A percentile compares a stretch with the other conserved stretches of the same genome.
These are phyloP conservation scores for Hymenoscyphus fraxineus DNA, from an alignment of 2,329 filamentous ascomycete species.

Conservation along the genomic window DNA sequence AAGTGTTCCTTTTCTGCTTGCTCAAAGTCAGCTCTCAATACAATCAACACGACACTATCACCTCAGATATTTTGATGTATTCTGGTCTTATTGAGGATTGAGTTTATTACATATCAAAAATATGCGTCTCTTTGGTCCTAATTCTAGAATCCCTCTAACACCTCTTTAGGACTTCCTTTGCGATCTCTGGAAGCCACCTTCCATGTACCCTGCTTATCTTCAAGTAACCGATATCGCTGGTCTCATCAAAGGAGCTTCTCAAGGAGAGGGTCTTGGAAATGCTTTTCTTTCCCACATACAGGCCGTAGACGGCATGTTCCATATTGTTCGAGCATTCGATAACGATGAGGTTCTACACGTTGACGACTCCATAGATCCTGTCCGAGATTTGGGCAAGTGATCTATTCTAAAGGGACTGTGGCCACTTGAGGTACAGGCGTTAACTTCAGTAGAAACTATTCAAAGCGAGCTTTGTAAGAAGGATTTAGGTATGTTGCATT, in stretches of 20 bases:
- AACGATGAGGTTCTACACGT: conserved; percentile 45
- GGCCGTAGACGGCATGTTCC: conserved; percentile 45
- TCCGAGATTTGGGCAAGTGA: conserved; percentile 40
- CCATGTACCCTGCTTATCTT: conserved; percentile 42
- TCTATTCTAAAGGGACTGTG: not conserved
- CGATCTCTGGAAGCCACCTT: conserved; percentile 44
- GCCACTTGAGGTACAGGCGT: not conserved
- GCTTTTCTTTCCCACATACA: conserved; percentile 45
- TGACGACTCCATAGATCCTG: conserved; percentile 45
- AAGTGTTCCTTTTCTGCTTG: not conserved
- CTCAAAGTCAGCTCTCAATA: too few species aligned
- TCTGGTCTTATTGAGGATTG: too few species aligned
- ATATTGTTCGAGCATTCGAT: conserved; percentile 44
- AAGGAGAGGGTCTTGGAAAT: conserved; percentile 44
- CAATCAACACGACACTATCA: too few species aligned
- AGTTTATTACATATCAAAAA: too few species aligned
- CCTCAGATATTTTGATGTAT: too few species aligned
- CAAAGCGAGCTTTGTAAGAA: conserved; percentile 42
- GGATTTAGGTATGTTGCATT: conserved; percentile 33
- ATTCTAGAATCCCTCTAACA: not conserved
- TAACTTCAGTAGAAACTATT: conserved; percentile 34
- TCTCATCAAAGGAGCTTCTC: conserved; percentile 43
- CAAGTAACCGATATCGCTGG: conserved; percentile 46
- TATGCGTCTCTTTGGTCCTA: not conserved
- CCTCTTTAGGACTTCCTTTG: conserved; percentile 41